Conservation (phyloP, 129 eudicot species). For the Helichrysum umbraculigerum region DNA sequence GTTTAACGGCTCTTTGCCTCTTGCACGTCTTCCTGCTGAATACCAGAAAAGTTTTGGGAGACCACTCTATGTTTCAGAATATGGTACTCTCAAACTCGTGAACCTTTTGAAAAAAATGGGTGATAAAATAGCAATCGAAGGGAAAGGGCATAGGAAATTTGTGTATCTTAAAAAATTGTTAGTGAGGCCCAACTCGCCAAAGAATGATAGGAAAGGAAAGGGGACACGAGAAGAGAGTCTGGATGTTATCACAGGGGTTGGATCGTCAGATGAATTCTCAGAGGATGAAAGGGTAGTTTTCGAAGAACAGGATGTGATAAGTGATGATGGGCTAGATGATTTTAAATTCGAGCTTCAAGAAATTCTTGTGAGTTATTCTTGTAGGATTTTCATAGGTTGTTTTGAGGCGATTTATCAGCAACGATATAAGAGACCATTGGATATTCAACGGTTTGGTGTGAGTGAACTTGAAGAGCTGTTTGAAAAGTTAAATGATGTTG, state of each 20-base stretch:
- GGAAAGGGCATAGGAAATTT: constrained; percentile 66
- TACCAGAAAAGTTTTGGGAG: constrained; percentile 80
- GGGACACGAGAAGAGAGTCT: constrained; percentile 48
- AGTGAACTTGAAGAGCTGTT: constrained; percentile 68
- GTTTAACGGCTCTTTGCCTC: constrained; percentile 64
- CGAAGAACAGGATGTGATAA: constrained; percentile 31
- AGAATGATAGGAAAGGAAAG: constrained; percentile 62
- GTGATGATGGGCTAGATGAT: constrained; percentile 43
- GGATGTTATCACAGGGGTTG: constrained; percentile 33
- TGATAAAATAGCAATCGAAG: constrained; percentile 59
- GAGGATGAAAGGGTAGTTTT: constrained; percentile 51
- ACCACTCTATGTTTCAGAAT: constrained; percentile 77
- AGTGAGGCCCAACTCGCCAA: constrained; percentile 39
- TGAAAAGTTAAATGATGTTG: constrained; percentile 84
- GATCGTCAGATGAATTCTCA: constrained; percentile 79
- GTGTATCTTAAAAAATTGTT: constrained; percentile 55
- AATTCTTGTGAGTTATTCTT: constrained; percentile 83
- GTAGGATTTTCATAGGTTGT: constrained; percentile 57
- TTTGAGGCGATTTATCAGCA: constrained; percentile 86
- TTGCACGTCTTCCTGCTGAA: constrained; percentile 71
- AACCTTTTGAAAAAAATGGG: constrained; percentile 74
- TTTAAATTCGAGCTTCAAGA: constrained; percentile 85
- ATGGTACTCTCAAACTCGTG: constrained; percentile 69
- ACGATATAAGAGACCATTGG: constrained; percentile 66
- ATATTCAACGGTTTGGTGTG: constrained; percentile 74